Conservation (phyloP, 441 rosid genomes). For the Pelargonium fulgidum region DNA sequence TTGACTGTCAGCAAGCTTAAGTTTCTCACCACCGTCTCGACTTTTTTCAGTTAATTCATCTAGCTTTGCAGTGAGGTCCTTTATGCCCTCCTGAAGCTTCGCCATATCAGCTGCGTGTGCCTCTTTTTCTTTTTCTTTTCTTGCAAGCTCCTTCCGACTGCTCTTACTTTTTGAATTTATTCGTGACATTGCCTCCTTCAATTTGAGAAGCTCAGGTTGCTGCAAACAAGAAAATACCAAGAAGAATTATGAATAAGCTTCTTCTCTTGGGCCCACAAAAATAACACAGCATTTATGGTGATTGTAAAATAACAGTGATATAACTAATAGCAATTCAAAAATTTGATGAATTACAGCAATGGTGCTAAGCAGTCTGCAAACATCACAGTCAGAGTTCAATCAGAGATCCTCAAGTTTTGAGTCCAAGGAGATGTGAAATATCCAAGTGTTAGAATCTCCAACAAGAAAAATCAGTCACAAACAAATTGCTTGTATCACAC, state of each 20-base stretch:
- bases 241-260: slow-evolving; percentile 19
- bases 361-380: slow-evolving; percentile 10
- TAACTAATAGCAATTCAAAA: not conserved
- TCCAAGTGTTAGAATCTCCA: not conserved
- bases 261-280: slow-evolving; percentile 3
- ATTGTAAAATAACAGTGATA: slow-evolving; percentile 4
- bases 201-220: slow-evolving; percentile 93
- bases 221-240: slow-evolving; percentile 25
- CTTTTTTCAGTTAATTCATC: slow-evolving; percentile 71
- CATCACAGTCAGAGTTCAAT: not conserved
- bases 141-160: slow-evolving; percentile 70
- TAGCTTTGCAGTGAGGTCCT: slow-evolving; percentile 69
- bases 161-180: slow-evolving; percentile 80
- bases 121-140: slow-evolving; percentile 63
- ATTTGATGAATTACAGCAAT: not conserved
- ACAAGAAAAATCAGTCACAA: not conserved
- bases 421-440: not conserved
- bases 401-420: not conserved
- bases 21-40: slow-evolving; percentile 71
- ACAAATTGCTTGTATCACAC: not conserved
- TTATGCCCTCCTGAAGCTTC: slow-evolving; percentile 61
- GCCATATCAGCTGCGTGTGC: slow-evolving; percentile 61
- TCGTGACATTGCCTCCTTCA: slow-evolving; percentile 81
- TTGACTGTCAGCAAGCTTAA: slow-evolving; percentile 72
- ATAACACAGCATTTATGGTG: slow-evolving; percentile 2